Evolutionary conservation across 352 stramenopile genomes (phyloP), one percentile per base, ranked within the genome.

Genomic region (Globisporangium paddicum): DNA sequence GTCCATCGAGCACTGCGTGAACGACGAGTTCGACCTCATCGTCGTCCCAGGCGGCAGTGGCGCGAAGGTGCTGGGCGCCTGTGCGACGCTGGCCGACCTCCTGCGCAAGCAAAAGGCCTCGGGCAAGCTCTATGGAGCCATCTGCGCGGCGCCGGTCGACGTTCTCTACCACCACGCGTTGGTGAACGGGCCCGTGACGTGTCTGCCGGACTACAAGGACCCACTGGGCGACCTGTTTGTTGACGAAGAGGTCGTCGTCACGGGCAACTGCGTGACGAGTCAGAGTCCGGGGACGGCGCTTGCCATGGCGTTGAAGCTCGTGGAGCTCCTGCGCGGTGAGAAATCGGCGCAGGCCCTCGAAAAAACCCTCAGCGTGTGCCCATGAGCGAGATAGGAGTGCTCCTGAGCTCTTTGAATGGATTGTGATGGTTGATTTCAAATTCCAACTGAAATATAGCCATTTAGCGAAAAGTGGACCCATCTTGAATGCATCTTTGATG

Each of bases 241-340:
- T 14, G 50, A 79, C 16, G 68, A 87, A 18, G 57, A 63, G 23
- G 68, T 91, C 28, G 79, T 89, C 30, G 72, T 89, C 19, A 56
- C 69, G 0, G 76, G 67, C 38, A 87, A 88, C 34, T 89, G 79
- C 59, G 68, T 92, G 16, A 92, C 82, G 18, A 88, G 73, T 28
- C 67, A 86, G 61, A 75, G 77, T 9, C 79, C 79, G 18, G 82
- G 54, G 5, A 88, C 82, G 16, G 73, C 71, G 10, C 76, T 92
- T 21, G 57, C 60, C 10, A 76, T 87, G 75, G 78, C 67, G 6
- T 38, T 92, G 34, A 69, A 67, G 11, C 55, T 92, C 23, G 73
- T 89, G 13, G 73, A 87, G 61, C 56, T 91, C 35, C 55, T 89
- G 58, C 76, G 82, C 11, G 72, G 82, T 4, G 67, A 84, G 35